Conservation (phyloP, 805 yeast genomes). For the Pichia membranifaciens region DNA sequence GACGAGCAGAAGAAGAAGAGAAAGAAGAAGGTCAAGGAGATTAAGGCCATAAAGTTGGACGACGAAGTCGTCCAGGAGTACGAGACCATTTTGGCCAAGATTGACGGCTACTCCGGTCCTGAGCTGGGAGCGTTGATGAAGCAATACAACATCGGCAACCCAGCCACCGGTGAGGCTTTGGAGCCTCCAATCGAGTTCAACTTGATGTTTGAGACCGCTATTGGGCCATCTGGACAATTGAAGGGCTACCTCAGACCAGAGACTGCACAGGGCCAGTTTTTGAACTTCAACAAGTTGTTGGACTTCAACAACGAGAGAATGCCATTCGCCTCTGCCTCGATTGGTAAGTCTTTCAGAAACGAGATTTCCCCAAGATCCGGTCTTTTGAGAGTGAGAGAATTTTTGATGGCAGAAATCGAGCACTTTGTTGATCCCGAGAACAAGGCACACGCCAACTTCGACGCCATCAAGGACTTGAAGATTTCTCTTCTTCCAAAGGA, state of each 20-base stretch:
- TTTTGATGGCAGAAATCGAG: slow-evolving; percentile 98
- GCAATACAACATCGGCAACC: slow-evolving; percentile 82
- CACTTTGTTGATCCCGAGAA: slow-evolving; percentile 93
- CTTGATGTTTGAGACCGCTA: slow-evolving; percentile 98
- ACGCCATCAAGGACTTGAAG: slow-evolving; percentile 64
- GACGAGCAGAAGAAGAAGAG: slow-evolving; percentile 78
- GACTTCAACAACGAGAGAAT: slow-evolving; percentile 93
- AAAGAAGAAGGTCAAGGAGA: slow-evolving; percentile 94
- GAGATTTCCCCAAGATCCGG: slow-evolving; percentile 99
- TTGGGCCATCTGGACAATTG: slow-evolving; percentile 96
- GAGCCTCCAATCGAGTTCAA: slow-evolving; percentile 94
- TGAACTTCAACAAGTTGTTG: slow-evolving; percentile 87
- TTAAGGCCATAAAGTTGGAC: slow-evolving; percentile 79
- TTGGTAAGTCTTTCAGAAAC: slow-evolving; percentile 98
- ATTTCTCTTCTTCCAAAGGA: slow-evolving; percentile 79
- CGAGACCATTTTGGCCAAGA: slow-evolving; percentile 82
- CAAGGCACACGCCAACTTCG: slow-evolving; percentile 77
- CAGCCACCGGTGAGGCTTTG: slow-evolving; percentile 78
- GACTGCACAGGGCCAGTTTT: slow-evolving; percentile 99
- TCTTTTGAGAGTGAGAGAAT: slow-evolving; percentile 94
- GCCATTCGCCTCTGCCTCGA: slow-evolving; percentile 99
- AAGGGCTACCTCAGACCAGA: slow-evolving; percentile 97
- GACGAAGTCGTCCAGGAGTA: slow-evolving; percentile 76
- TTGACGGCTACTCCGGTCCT: slow-evolving; percentile 92
- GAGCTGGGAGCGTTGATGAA: slow-evolving; percentile 85